phyloP scores from a whole-genome alignment of 2,329 filamentous ascomycete genomes.

The Dothideomycetes sp. region DNA sequence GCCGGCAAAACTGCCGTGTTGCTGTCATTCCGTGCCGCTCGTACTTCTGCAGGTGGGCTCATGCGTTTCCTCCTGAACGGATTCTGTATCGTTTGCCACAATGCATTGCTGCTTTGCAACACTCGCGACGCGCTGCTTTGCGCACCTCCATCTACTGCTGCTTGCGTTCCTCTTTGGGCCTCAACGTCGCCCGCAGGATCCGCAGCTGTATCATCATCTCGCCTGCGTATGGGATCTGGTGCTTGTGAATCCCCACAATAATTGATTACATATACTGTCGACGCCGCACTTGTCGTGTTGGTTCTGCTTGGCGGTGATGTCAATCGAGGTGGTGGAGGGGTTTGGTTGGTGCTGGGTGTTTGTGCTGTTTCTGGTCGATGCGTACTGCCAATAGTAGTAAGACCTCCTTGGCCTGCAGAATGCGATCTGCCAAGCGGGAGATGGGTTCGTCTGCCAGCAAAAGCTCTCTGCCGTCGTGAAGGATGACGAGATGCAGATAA shows the following conservation, averaged over 20 bases:
- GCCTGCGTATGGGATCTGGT: constrained; percentile 29
- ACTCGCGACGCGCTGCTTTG: constrained; percentile 10
- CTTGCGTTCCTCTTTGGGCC: background rate
- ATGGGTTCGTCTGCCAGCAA: constrained; percentile 20
- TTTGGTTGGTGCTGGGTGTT: background rate
- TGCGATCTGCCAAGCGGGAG: constrained; percentile 27
- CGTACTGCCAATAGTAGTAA: constrained; percentile 18
- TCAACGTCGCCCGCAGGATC: constrained; percentile 1
- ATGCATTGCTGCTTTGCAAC: constrained; percentile 12
- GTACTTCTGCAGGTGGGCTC: constrained; percentile 51
- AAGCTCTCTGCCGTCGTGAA: constrained; percentile 18
- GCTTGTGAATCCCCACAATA: constrained; percentile 48
- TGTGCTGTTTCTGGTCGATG: constrained; percentile 15
- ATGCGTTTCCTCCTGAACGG: constrained; percentile 50
- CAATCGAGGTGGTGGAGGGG: constrained; percentile 35
- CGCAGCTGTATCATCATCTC: constrained; percentile 13
- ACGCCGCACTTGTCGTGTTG: constrained; percentile 53
- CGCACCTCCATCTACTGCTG: constrained; percentile 4
- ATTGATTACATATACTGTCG: constrained; percentile 55
- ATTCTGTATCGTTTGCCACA: constrained; percentile 46
- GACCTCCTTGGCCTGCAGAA: constrained; percentile 17
- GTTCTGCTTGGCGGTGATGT: constrained; percentile 50
- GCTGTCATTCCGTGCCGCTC: constrained; percentile 25
- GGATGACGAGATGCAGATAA: constrained; percentile 19
- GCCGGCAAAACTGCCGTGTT: constrained; percentile 26